Base-by-base conservation (phyloP, 2,329 filamentous ascomycete genomes). In the Beauveria sp. region DNA sequence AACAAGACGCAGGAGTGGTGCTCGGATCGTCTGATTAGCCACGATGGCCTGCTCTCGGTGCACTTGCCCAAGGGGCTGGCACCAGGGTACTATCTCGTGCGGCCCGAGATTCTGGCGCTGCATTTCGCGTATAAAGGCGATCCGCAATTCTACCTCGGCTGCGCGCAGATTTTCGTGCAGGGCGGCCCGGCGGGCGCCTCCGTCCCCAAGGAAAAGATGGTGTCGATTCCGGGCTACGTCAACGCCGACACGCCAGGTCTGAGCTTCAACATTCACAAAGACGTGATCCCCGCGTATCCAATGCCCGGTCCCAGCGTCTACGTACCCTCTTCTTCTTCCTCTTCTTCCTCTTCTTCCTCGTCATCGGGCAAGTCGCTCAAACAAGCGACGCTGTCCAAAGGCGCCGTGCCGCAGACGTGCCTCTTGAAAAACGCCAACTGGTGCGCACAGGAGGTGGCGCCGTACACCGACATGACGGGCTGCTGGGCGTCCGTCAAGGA, bases 111-210 rank as follows among this genome's bases (percentile, higher is more conserved):
- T 10, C 76, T 91, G 28, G 85, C 88, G 1, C 80, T 92, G 43
- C 88, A 91, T 67, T 76, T 84, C 54, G 86, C 85, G 9, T 73
- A 79, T 63, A 74, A 78, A 34, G 76, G 75, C 9, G 80, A 88
- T 62, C 85, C 89, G n/a, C 88, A 92, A 72, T 89, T 89, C 74
- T 92, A 89, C 71, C 76, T 83, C 57, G 85, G 87, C 57, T 92
- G 89, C 71, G 87, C 87, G 1, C 89, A 92, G 73, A 77, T 91
- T 65, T 88, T 83, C 69, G 72, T 92, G 53, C 68, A 83, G 60
- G 71, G 71, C 61, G 73, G 69, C 34, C 80, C 80, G 52, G 70
- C 73, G 1, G 80, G 16, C 77, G 7, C 72, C 76, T 55, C 83
- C 0, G 74, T 83, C 7, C 82, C 84, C 0, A 64, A 72, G 1